These are phyloP conservation scores for Puccinia hordei DNA, from an alignment of 1,284 basidiomycete genomes.

Conservation along the genomic window DNA sequence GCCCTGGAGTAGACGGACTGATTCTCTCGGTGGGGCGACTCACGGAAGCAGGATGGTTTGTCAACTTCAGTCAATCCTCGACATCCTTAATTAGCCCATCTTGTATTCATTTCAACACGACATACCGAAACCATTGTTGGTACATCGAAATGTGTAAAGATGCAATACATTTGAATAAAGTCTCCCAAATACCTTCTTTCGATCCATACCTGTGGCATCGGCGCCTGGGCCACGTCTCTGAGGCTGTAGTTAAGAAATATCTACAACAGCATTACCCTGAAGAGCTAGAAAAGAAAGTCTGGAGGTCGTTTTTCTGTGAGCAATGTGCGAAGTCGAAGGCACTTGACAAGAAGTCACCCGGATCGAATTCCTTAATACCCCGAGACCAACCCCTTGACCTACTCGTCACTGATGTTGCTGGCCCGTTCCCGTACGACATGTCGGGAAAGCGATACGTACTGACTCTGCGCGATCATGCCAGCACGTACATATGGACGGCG, in stretches of 20 bases:
- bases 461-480: slow-evolving; percentile 4
- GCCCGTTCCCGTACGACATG: background rate
- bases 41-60: background rate
- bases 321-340: background rate
- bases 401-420: background rate
- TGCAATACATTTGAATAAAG: background rate
- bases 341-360: background rate
- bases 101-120: background rate
- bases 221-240: background rate
- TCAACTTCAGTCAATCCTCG: background rate
- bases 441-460: background rate
- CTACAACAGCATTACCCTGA: background rate
- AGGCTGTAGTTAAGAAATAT: background rate
- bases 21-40: slow-evolving; percentile 2
- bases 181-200: background rate
- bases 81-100: background rate
- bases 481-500: background rate
- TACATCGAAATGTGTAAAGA: background rate
- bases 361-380: background rate
- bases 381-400: background rate
- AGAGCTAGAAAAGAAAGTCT: background rate
- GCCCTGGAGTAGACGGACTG: background rate
- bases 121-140: slow-evolving; percentile 11
- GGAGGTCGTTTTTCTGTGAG: slow-evolving; percentile 2
- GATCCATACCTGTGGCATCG: background rate